Percentiles rank a stretch among this genome's conserved stretches.
Evolutionary conservation across 2,329 filamentous ascomycete species (phyloP).

Genomic region (Penicillium sp.): DNA sequence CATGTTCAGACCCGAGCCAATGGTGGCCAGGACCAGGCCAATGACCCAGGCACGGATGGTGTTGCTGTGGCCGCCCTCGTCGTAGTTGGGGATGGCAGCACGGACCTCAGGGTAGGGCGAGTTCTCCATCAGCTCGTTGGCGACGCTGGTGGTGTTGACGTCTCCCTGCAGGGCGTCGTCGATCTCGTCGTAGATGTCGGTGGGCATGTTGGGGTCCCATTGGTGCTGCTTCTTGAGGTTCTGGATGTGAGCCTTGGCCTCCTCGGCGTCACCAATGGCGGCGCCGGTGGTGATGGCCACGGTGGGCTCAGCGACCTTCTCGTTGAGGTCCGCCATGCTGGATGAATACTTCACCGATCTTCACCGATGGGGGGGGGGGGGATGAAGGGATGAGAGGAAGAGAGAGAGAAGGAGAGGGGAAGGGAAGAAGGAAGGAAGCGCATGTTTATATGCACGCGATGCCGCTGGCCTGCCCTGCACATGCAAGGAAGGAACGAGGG

Average conservation of each 20-base stretch:
- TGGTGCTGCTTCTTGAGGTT: conserved; percentile 59
- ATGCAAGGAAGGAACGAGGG: not conserved
- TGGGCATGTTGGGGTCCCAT: conserved; percentile 63
- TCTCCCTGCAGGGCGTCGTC: conserved; percentile 56
- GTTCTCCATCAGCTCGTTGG: conserved; percentile 60
- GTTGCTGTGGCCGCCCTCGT: conserved; percentile 62
- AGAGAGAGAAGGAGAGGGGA: not conserved
- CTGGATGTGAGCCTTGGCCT: conserved; percentile 40
- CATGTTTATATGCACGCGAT: not conserved
- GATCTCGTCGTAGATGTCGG: conserved; percentile 59
- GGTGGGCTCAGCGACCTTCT: conserved; percentile 16
- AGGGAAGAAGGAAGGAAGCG: not conserved
- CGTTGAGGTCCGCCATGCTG: conserved; percentile 4
- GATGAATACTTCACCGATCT: not conserved
- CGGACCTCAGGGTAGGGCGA: conserved; percentile 66
- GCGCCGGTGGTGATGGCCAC: conserved; percentile 21
- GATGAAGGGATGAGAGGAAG: not conserved
- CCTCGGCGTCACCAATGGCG: conserved; percentile 20
- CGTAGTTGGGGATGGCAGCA: conserved; percentile 61
- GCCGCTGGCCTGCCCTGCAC: no score
- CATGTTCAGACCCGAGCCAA: conserved; percentile 61
- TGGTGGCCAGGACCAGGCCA: conserved; percentile 57
- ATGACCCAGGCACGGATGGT: conserved; percentile 63
- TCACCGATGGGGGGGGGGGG: not conserved
- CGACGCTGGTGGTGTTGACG: conserved; percentile 55